Evolutionary conservation across 2,329 filamentous ascomycete species (phyloP), one percentile per base, ranked within the genome.

Genomic region (Lasiodiplodia citricola): DNA sequence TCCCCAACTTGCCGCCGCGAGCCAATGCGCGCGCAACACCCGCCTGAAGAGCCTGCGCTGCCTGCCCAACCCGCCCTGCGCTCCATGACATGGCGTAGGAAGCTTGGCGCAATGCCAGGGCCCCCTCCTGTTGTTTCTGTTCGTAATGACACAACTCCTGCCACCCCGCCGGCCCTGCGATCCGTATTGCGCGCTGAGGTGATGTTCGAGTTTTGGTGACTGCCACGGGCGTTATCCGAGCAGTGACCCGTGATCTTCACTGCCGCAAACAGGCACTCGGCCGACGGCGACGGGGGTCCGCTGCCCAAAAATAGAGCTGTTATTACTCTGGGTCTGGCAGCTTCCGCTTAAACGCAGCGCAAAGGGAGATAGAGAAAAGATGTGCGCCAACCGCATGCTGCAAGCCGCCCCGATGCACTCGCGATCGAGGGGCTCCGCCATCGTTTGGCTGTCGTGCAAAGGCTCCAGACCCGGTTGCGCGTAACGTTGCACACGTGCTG

Each of bases 231-330:
- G 38, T 13, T 10, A 16, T n/a, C 57, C 31, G 57, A 60, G 23
- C 44, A 60, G 47, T 47, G 35, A 23, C 37, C 57, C 23, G 25
- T 60, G 23, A 47, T 21, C 38, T 44, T 35, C 58, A 25, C 58
- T 44, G 25, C 44, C 41, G 35, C 58, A 50, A 63, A 37, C 23
- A 63, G 58, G 31, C 18, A n/a, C 58, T 25, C 41, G 25, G 41
- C 58, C 41, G 14, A 47, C 23, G 38, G 13, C 57, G 37, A 44
- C 38, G 18, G 38, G 57, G 57, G 37, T 18, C 21, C n/a, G 23
- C 58, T 35, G 25, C 41, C 58, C 58, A 63, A 63, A 63, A 63
- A 63, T 63, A 63, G 58, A 11, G 55, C 55, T 35, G 37, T 47
- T 21, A 11, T 47, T 21, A 21, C 5, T 21, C 18, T 44, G 41